phyloP scores from a whole-genome alignment of 2,329 filamentous ascomycete genomes.

The Penicillium psychrosexuale region DNA sequence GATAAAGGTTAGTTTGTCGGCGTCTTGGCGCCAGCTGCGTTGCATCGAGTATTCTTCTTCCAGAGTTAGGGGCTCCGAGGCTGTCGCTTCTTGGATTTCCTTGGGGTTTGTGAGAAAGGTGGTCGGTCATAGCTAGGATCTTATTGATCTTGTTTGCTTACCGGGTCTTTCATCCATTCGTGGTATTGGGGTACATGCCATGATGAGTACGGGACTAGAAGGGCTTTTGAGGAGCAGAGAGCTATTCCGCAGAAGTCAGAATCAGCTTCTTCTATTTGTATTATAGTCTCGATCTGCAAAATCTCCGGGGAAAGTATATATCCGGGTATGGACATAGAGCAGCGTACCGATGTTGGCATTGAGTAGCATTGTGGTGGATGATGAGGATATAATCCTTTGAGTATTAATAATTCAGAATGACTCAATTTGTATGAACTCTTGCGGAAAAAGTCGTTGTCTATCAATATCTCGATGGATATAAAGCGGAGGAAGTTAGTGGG shows the following conservation, averaged over 20 bases:
- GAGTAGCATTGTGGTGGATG: slow-evolving; percentile 28
- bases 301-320: neutral
- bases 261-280: neutral
- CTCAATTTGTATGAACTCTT: neutral
- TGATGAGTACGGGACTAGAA: slow-evolving; percentile 79
- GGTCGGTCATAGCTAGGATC: neutral
- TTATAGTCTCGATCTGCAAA: neutral
- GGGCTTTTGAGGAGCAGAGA: slow-evolving; percentile 60
- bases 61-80: slow-evolving; percentile 78
- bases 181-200: slow-evolving; percentile 84
- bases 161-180: slow-evolving; percentile 84
- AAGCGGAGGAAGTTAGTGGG: neutral
- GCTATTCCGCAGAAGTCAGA: slow-evolving; percentile 48
- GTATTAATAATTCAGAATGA: neutral
- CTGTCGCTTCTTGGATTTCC: slow-evolving; percentile 78
- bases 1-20: slow-evolving; percentile 92
- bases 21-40: slow-evolving; percentile 73
- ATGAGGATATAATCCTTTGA: neutral
- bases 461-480: neutral
- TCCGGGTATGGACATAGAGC: neutral
- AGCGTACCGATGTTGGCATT: slow-evolving; percentile 36
- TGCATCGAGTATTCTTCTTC: slow-evolving; percentile 89
- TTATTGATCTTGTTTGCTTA: slow-evolving; percentile 20
- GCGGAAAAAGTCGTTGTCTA: neutral
- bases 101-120: neutral